Base-by-base conservation (phyloP, 805 yeast genomes). In the Teunomyces stri region DNA sequence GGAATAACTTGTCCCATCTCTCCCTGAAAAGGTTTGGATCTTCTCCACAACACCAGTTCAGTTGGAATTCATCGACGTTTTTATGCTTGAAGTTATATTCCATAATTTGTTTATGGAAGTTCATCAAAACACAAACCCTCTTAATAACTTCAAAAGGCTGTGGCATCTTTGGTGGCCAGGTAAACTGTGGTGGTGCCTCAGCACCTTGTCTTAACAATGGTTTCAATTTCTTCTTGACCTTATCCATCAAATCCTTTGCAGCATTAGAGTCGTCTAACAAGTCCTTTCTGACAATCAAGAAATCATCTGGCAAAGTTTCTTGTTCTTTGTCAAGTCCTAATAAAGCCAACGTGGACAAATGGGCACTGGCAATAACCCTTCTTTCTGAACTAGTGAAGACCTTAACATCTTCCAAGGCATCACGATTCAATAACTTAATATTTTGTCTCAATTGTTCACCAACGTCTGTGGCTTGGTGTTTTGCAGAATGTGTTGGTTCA, bases 131-230 rank as follows among this genome's bases (percentile, higher is more conserved):
- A 36, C 94, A 96, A 22, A 94, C 99, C 52, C 97, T 76, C 61
- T 89, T 88, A 57, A 95, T 88, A 12, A 94, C 99, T 42, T 84
- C 81, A 61, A 89, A 92, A 1, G 99, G 99, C 62, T 94, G 95
- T 0, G 99, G 98, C 88, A 94, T 90, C 62, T 89, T 89, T 15
- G 94, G 88, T 0, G 99, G 99, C 99, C 99, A 94, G 0, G 99
- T 88, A 66, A 94, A 94, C 61, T 94, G 97, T 0, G 95, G 87
- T 13, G 99, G 98, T 0, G 98, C 97, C 57, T 89, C 96, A 46
- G 89, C 88, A 1, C 99, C 99, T 66, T 91, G 94, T 68, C 99
- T 81, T 45, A 94, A 73, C 59, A 94, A 74, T 1, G 98, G 97
- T 68, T 94, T 94, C 61, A 94, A 76, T 73, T 91, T 89, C 81